phyloP scores from a whole-genome alignment of 139 green algal genomes.

The Dunaliella primolecta region DNA sequence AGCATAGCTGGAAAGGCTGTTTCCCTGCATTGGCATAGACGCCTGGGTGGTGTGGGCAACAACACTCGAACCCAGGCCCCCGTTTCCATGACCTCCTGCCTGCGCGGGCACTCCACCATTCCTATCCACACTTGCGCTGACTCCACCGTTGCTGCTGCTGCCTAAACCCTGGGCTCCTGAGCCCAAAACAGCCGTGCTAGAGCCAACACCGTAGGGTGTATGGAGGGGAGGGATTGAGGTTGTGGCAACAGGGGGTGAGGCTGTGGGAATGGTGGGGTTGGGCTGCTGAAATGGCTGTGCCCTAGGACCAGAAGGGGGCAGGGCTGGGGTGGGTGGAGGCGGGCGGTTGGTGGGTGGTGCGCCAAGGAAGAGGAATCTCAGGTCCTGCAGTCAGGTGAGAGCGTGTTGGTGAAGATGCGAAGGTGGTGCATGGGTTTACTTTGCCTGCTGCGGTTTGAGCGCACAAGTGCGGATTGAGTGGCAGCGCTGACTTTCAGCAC shows the following conservation, averaged over 20 bases:
- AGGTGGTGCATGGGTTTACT: background rate
- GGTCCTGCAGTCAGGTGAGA: background rate
- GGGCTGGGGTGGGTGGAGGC: background rate
- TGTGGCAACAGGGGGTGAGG: background rate
- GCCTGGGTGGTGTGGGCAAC: background rate
- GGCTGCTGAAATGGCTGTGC: background rate
- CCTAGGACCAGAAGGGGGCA: background rate
- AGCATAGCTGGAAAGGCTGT: background rate
- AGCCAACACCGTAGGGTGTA: too few species aligned
- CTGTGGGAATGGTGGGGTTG: background rate
- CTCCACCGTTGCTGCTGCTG: too few species aligned
- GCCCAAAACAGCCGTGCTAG: too few species aligned
- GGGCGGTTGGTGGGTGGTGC: slow-evolving; percentile 34
- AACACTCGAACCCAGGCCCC: background rate
- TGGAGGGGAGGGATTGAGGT: too few species aligned
- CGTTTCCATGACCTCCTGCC: background rate
- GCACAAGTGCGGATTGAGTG: too few species aligned
- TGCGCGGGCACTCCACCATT: background rate
- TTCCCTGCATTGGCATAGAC: background rate
- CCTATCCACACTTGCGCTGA: too few species aligned
- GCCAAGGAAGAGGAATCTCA: slow-evolving; percentile 10
- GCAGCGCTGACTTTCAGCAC: too few species aligned
- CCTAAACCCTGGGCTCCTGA: too few species aligned
- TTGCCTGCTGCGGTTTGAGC: too few species aligned
- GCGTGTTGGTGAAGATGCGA: background rate